Evolutionary conservation across 106 monocot species (phyloP).

Genomic region (Hemerocallis citrina): DNA sequence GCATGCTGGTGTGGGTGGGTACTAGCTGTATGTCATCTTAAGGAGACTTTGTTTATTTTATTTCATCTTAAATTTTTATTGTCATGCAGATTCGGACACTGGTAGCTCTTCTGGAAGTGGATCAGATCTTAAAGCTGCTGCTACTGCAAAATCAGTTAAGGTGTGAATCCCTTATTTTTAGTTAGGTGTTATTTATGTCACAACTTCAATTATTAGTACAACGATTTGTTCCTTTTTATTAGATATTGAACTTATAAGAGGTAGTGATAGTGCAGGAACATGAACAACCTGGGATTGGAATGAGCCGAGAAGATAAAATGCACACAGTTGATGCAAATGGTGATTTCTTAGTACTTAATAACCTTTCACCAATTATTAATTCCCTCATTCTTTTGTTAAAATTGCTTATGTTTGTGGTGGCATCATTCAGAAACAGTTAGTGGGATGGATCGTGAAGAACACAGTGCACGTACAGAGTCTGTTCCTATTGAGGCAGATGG

Average conservation of each 20-base stretch:
- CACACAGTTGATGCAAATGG: not conserved
- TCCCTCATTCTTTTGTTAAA: not conserved
- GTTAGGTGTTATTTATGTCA: not conserved
- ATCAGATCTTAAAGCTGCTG: constrained; percentile 22
- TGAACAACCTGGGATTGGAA: constrained; percentile 10
- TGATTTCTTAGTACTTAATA: not conserved
- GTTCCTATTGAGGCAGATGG: constrained; percentile 21
- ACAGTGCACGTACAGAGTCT: constrained; percentile 18
- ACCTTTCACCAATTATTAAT: not conserved
- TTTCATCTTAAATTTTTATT: not conserved
- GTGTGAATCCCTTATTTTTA: constrained; percentile 6
- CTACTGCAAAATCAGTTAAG: constrained; percentile 29
- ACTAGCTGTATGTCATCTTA: too few relatives aligned
- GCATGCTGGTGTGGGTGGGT: too few relatives aligned
- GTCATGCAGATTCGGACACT: constrained; percentile 39
- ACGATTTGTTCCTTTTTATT: not conserved
- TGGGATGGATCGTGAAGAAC: constrained; percentile 26
- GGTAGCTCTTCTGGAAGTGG: constrained; percentile 43
- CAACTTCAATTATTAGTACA: not conserved
- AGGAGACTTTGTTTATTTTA: not conserved
- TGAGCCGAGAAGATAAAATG: not conserved
- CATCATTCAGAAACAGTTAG: constrained; percentile 28
- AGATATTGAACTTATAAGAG: not conserved
- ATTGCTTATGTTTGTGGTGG: not conserved
- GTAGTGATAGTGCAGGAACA: constrained; percentile 27